These are phyloP conservation scores for Mortierella sp. DNA, from an alignment of 371 early-diverging fungal species.

Conservation along the genomic window DNA sequence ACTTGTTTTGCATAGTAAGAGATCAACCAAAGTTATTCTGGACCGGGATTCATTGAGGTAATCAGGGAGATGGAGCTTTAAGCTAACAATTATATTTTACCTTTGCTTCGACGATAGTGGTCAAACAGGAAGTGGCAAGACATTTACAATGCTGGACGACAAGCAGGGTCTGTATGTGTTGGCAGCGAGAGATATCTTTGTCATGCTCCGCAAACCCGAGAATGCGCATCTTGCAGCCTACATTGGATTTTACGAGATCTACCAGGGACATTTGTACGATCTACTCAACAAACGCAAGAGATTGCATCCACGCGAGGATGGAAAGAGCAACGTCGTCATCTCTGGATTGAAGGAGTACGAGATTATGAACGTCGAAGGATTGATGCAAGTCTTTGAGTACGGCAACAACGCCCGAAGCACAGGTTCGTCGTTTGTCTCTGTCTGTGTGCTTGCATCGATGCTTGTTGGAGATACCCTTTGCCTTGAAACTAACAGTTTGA, in stretches of 20 bases:
- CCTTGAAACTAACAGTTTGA: neutral
- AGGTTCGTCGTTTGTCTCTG: conserved; percentile 62
- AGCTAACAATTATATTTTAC: neutral
- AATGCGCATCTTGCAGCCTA: conserved; percentile 81
- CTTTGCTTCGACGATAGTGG: conserved; percentile 69
- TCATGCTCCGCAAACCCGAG: conserved; percentile 75
- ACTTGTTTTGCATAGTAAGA: conserved; percentile 98
- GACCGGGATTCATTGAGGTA: neutral
- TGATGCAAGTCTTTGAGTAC: conserved; percentile 92
- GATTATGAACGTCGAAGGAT: conserved; percentile 80
- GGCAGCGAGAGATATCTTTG: conserved; percentile 94
- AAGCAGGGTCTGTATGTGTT: conserved; percentile 90
- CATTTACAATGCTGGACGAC: conserved; percentile 98
- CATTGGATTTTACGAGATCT: conserved; percentile 97
- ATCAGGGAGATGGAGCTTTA: neutral
- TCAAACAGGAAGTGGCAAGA: conserved; percentile 99
- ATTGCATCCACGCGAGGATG: conserved; percentile 94
- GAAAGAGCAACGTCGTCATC: conserved; percentile 93
- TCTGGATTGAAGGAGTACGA: conserved; percentile 88
- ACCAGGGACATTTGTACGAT: conserved; percentile 96
- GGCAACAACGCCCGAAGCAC: conserved; percentile 92
- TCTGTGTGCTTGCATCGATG: too few relatives aligned
- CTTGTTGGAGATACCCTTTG: too few relatives aligned
- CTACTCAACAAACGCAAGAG: conserved; percentile 88
- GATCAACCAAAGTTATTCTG: neutral